Conservation (phyloP, 176 grass and related monocot genomes). For the Chrysopogon serrulatus region DNA sequence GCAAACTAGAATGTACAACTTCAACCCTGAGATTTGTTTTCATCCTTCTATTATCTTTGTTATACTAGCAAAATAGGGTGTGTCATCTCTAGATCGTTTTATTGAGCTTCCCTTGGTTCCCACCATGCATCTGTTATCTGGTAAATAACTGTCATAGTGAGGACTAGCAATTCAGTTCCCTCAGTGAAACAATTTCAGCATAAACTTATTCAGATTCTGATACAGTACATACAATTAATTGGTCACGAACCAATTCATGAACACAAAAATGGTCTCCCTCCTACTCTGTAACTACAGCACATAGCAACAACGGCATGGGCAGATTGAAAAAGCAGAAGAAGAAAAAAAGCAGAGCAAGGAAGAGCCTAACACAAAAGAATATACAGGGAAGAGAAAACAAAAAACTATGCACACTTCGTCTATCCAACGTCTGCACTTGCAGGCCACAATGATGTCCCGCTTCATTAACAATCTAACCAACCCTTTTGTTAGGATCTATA, state of each 20-base stretch:
- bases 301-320: not conserved
- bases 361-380: not conserved
- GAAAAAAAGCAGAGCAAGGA: not conserved
- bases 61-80: not conserved
- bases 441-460: not conserved
- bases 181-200: constrained; percentile 16
- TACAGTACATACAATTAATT: constrained; percentile 7
- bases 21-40: not conserved
- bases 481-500: constrained; percentile 23
- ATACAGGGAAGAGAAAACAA: not conserved
- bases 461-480: constrained; percentile 23
- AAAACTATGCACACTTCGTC: constrained; percentile 20
- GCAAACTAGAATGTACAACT: not conserved
- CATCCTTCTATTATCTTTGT: not conserved
- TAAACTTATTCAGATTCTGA: constrained; percentile 22
- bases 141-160: not conserved
- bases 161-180: not conserved
- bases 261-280: constrained; percentile 1
- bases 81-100: not conserved
- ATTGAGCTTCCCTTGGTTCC: not conserved
- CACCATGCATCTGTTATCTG: not conserved
- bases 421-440: not conserved
- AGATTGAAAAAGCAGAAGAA: not conserved
- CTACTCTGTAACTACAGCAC: not conserved
- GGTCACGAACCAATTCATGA: not conserved